Conservation (phyloP, 371 early-diverging fungal species). For the Apophysomyces variabilis region DNA sequence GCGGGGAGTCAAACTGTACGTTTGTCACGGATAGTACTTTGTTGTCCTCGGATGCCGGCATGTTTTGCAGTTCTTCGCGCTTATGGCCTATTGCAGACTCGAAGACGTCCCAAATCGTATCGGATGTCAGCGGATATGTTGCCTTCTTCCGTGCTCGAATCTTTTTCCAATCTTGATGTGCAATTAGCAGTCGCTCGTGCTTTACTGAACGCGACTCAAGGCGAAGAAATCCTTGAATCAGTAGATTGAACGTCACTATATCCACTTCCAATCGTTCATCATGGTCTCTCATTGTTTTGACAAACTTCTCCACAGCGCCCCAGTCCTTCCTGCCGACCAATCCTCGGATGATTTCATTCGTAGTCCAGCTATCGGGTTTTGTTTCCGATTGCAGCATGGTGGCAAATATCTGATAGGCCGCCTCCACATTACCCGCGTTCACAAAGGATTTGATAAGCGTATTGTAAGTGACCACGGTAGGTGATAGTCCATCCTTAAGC, state of each 20-base stretch:
- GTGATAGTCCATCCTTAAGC: constrained; percentile 60
- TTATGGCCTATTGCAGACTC: constrained; percentile 34
- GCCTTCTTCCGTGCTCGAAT: constrained; percentile 12
- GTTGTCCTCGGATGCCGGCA: constrained; percentile 1
- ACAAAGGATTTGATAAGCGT: constrained; percentile 80
- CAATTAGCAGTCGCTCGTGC: constrained; percentile 15
- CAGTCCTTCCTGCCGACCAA: constrained; percentile 38
- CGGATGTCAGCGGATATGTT: constrained; percentile 24
- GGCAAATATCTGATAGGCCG: constrained; percentile 36
- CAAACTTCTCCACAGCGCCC: constrained; percentile 31
- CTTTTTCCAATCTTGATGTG: constrained; percentile 21
- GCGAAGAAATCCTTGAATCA: constrained; percentile 43
- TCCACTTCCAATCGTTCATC: constrained; percentile 19
- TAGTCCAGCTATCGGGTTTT: constrained; percentile 32
- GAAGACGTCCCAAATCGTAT: constrained; percentile 42
- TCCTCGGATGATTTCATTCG: constrained; percentile 41
- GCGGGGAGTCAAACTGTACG: not conserved
- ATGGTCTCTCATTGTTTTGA: constrained; percentile 13
- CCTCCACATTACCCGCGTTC: constrained; percentile 55
- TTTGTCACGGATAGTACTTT: not conserved
- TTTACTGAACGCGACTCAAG: constrained; percentile 25
- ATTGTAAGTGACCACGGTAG: constrained; percentile 79
- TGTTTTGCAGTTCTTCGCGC: constrained; percentile 2
- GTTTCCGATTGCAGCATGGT: constrained; percentile 29
- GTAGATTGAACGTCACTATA: constrained; percentile 40